phyloP scores from a whole-genome alignment of 306 rosid species.

The Trifolium pratense region DNA sequence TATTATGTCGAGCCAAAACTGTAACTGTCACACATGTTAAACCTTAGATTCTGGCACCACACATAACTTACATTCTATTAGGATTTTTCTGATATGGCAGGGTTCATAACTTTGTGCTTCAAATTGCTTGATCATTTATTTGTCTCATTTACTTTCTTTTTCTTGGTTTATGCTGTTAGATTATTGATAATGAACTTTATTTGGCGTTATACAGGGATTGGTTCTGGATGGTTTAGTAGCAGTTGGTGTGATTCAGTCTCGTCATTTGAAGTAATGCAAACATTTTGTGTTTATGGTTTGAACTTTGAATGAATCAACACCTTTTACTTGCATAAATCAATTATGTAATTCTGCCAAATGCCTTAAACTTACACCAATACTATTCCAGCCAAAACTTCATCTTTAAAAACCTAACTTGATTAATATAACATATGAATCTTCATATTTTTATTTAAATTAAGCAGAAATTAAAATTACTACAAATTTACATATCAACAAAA shows the following conservation, averaged over 20 bases:
- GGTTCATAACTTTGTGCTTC: slow-evolving; percentile 21
- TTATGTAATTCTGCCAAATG: too few relatives aligned
- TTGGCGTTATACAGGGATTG: slow-evolving; percentile 64
- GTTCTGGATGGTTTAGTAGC: slow-evolving; percentile 64
- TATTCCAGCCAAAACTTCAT: too few relatives aligned
- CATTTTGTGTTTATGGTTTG: slow-evolving; percentile 53
- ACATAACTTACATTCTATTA: background rate
- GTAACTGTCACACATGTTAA: background rate
- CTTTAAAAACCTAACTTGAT: background rate
- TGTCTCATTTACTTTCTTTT: too few relatives aligned
- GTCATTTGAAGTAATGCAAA: slow-evolving; percentile 78
- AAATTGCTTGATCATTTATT: slow-evolving; percentile 13
- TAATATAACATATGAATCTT: too few relatives aligned
- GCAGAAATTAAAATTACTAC: background rate
- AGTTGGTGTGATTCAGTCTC: slow-evolving; percentile 60
- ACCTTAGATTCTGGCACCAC: too few relatives aligned
- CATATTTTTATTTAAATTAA: too few relatives aligned
- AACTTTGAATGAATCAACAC: too few relatives aligned
- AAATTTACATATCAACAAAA: background rate
- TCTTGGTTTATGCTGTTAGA: too few relatives aligned
- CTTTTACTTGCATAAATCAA: too few relatives aligned
- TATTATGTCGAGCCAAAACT: too few relatives aligned
- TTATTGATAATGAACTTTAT: slow-evolving; percentile 11
- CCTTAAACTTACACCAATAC: too few relatives aligned
- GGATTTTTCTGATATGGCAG: slow-evolving; percentile 16